phyloP scores from a whole-genome alignment of 768 basidiomycete species.

The Inosperma sp. region DNA sequence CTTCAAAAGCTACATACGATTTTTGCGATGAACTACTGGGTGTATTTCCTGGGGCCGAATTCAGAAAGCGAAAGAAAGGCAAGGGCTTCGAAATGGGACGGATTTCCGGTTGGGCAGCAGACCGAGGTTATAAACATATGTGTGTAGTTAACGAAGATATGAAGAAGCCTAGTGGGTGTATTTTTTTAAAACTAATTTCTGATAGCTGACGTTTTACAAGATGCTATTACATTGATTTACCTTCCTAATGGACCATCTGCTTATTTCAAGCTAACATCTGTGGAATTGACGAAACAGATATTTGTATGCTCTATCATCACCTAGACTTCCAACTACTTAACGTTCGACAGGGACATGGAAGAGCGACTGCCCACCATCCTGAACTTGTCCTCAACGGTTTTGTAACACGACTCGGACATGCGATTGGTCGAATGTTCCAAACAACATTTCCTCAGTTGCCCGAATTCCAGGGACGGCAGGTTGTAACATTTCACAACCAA shows the following conservation, averaged over 20 bases:
- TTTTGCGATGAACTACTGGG: constrained; percentile 90
- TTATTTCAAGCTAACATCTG: constrained; percentile 89
- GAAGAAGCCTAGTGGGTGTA: constrained; percentile 81
- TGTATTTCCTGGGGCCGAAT: constrained; percentile 89
- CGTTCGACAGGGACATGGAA: constrained; percentile 75
- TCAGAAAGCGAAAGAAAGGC: constrained; percentile 79
- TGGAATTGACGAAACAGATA: constrained; percentile 82
- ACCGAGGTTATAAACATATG: constrained; percentile 81
- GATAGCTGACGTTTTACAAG: constrained; percentile 37
- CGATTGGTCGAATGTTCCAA: constrained; percentile 93
- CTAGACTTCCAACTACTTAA: neutral
- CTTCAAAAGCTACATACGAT: constrained; percentile 83
- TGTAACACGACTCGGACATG: constrained; percentile 88
- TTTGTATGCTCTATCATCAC: constrained; percentile 47
- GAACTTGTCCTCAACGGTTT: constrained; percentile 95
- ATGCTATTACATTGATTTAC: constrained; percentile 88
- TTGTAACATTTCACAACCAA: constrained; percentile 95
- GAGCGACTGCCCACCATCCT: constrained; percentile 87
- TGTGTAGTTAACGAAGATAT: constrained; percentile 94
- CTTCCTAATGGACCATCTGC: constrained; percentile 92
- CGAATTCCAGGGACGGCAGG: constrained; percentile 93
- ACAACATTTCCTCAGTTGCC: constrained; percentile 93
- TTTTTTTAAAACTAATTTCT: neutral
- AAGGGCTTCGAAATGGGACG: constrained; percentile 87
- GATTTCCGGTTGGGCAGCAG: constrained; percentile 91